Base-by-base conservation (phyloP, 177 flowering plant genomes). In the Vitis hybrid region DNA sequence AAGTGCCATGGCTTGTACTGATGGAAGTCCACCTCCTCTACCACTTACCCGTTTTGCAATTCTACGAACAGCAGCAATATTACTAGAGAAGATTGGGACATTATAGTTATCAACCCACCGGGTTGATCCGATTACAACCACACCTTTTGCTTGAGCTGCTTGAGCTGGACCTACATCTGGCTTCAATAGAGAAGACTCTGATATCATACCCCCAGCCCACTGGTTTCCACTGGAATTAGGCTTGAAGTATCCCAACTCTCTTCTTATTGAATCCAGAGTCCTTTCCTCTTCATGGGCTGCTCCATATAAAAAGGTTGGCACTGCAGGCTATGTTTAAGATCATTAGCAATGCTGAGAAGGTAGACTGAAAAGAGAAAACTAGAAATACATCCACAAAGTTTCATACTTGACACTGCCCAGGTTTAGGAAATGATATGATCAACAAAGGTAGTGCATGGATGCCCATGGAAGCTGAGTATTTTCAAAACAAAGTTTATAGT, bases 1-100 rank as follows among this genome's bases (percentile, higher is more conserved):
- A 58, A 92, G 94, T 50, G 94, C 97, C 91, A 94, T 89, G 45
- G 97, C 91, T 78, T 94, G 97, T 12, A 94, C 95, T 1, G 89
- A 81, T 17, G 84, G 77, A 70, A 92, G 89, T 52, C 97, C 98
- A 23, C 98, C 98, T 59, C 97, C 95, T 75, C 97, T 79, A 2
- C 74, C 91, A 56, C 97, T 92, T 12, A 91, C 86, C 40, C 68
- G 80, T 73, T 80, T 85, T 23, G 99, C 91, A 64, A 91, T 81
- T 77, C 79, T 86, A 17, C 88, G 88, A 64, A 81, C 85, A 72
- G 81, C 78, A 15, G 76, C 72, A 49, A 94, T 72, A 75, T 94
- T 87, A 15, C 74, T 71, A 7, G 95, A 78, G 70, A 83, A 75
- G 32, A 91, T 71, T 2, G 97, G 97, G 50, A 92, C 84, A 50